A percentile compares a stretch with the other conserved stretches of the same genome.
Conservation (phyloP, 352 stramenopile genomes). For the Thraustochytrium sp. region DNA sequence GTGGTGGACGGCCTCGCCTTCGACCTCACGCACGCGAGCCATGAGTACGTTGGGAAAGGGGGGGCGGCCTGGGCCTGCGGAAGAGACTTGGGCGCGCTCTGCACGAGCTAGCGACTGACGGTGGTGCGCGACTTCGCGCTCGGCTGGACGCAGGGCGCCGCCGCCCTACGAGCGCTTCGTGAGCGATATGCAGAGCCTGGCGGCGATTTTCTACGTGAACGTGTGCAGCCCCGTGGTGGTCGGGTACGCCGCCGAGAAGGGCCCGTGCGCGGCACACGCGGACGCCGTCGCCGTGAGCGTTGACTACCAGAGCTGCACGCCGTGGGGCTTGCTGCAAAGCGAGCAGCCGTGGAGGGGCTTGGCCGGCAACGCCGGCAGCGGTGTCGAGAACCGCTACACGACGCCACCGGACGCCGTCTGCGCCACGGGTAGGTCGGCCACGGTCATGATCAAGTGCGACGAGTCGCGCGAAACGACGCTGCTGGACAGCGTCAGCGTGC, state of each 20-base stretch:
- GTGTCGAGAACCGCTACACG: neutral
- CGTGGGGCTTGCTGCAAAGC: neutral
- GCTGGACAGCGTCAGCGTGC: neutral
- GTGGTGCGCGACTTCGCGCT: too few species aligned
- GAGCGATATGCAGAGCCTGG: neutral
- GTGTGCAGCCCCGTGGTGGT: neutral
- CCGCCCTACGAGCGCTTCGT: neutral
- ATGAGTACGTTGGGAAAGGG: neutral
- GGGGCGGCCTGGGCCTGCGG: neutral
- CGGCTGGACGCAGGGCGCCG: too few species aligned
- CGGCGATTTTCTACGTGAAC: slow-evolving; percentile 1
- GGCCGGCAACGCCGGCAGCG: neutral
- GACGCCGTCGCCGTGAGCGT: slow-evolving; percentile 3
- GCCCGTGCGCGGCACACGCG: neutral
- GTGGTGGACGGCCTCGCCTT: slow-evolving; percentile 1
- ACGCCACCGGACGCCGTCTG: neutral
- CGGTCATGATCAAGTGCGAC: neutral
- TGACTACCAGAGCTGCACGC: neutral
- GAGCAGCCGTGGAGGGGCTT: neutral
- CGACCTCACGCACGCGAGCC: neutral
- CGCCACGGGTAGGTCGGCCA: neutral
- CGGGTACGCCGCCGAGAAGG: neutral
- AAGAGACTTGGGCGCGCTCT: neutral
- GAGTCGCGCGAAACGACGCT: neutral
- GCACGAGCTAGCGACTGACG: too few species aligned